These are phyloP conservation scores for Elaphomyces granulatus DNA, from an alignment of 495 filamentous ascomycete species.

Conservation along the genomic window DNA sequence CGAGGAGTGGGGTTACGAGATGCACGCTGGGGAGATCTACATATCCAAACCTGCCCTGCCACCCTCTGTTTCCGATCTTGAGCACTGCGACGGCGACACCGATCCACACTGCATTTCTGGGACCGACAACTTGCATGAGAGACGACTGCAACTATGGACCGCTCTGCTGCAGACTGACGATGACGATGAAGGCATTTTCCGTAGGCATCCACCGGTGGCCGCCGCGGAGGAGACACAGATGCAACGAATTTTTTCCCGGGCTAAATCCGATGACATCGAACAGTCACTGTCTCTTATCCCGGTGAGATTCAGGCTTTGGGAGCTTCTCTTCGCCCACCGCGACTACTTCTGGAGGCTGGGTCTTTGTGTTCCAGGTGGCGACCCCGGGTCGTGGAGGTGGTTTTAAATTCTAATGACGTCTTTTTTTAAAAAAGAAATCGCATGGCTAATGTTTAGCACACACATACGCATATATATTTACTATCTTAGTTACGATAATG, in stretches of 20 bases:
- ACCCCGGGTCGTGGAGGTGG: slow-evolving; percentile 53
- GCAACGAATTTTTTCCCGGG: slow-evolving; percentile 3
- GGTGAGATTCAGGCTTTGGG: slow-evolving; percentile 58
- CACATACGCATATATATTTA: no score
- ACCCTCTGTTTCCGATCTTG: slow-evolving; percentile 51
- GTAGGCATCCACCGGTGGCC: not conserved
- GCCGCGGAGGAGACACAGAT: slow-evolving; percentile 9
- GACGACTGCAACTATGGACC: slow-evolving; percentile 1
- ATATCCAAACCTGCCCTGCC: slow-evolving; percentile 58
- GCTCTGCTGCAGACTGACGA: not conserved
- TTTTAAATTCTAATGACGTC: no score
- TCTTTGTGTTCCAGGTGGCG: slow-evolving; percentile 74
- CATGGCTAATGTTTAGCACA: no score
- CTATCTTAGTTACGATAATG: no score
- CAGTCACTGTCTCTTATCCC: slow-evolving; percentile 35
- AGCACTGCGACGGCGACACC: slow-evolving; percentile 50
- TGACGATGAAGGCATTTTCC: not conserved
- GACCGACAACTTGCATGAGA: slow-evolving; percentile 16
- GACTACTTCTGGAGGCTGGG: slow-evolving; percentile 96
- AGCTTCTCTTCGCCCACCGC: slow-evolving; percentile 85
- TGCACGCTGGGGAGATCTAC: slow-evolving; percentile 77
- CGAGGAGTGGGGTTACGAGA: slow-evolving; percentile 69
- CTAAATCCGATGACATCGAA: slow-evolving; percentile 4
- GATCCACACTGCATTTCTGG: slow-evolving; percentile 60
- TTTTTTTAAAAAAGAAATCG: no score